These are phyloP conservation scores for Mrakia frigida DNA, from an alignment of 768 basidiomycete species.

Conservation along the genomic window DNA sequence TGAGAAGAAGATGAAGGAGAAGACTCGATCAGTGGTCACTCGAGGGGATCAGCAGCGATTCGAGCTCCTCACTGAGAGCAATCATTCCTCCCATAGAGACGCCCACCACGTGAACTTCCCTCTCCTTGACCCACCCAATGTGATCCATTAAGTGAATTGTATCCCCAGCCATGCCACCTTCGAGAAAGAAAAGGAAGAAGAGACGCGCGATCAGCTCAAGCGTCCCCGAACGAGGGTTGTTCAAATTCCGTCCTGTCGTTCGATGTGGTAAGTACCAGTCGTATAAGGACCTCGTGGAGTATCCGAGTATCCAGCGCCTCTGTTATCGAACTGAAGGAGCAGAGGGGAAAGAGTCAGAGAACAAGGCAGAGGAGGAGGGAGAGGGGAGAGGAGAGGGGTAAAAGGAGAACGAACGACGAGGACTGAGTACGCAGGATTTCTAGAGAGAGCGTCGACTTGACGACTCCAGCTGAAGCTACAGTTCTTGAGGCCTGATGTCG, in stretches of 20 bases:
- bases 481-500: constrained; percentile 1
- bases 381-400: constrained; percentile 25
- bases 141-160: constrained; percentile 61
- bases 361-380: constrained; percentile 26
- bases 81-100: constrained; percentile 61
- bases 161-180: constrained; percentile 62
- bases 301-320: constrained; percentile 71
- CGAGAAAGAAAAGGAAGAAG: too few relatives aligned
- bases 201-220: too few relatives aligned
- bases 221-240: too few relatives aligned
- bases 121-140: constrained; percentile 62
- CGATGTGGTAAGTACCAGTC: constrained; percentile 51
- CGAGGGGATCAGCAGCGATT: too few relatives aligned
- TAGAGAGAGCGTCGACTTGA: constrained; percentile 17
- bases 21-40: not conserved
- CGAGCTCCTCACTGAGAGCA: constrained; percentile 21
- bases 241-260: constrained; percentile 36
- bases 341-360: constrained; percentile 55
- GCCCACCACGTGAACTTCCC: constrained; percentile 61
- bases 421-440: not conserved
- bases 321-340: constrained; percentile 66
- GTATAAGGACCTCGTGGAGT: constrained; percentile 70
- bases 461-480: constrained; percentile 16
- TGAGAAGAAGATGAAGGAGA: not conserved
- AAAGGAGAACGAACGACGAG: constrained; percentile 9